phyloP scores from a whole-genome alignment of 148 eudicot genomes.

The Rhododendron kiyosumense region DNA sequence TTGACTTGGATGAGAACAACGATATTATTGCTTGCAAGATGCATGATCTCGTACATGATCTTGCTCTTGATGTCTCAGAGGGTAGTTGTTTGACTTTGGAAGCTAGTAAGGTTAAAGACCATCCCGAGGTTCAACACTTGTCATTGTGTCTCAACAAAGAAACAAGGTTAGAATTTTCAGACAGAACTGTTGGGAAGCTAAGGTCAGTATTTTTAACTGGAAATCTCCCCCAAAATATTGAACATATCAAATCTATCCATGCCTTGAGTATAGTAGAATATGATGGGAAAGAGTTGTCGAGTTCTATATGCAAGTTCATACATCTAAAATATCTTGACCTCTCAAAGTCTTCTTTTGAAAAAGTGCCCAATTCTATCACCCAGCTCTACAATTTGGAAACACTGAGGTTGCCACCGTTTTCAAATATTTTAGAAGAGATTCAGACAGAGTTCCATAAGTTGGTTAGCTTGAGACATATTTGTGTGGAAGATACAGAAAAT shows the following conservation, averaged over 20 bases:
- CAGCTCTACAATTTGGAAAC: no score
- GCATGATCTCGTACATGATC: not conserved
- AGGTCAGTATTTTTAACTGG: not conserved
- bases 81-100: not conserved
- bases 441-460: not conserved
- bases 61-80: not conserved
- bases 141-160: not conserved
- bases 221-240: not conserved
- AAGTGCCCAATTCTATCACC: no score
- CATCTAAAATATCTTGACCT: no score
- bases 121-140: not conserved
- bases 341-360: no score
- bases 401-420: no score
- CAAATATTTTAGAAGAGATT: not conserved
- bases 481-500: not conserved
- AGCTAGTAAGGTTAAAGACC: not conserved
- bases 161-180: not conserved
- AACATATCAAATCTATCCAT: not conserved
- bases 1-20: not conserved
- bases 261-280: not conserved
- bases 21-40: not conserved
- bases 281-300: no score
- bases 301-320: no score
- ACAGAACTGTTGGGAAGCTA: not conserved
- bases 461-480: conserved; percentile 10